Evolutionary conservation across 495 filamentous ascomycete genomes (phyloP).

Genomic region (Xeromyces bisporus): DNA sequence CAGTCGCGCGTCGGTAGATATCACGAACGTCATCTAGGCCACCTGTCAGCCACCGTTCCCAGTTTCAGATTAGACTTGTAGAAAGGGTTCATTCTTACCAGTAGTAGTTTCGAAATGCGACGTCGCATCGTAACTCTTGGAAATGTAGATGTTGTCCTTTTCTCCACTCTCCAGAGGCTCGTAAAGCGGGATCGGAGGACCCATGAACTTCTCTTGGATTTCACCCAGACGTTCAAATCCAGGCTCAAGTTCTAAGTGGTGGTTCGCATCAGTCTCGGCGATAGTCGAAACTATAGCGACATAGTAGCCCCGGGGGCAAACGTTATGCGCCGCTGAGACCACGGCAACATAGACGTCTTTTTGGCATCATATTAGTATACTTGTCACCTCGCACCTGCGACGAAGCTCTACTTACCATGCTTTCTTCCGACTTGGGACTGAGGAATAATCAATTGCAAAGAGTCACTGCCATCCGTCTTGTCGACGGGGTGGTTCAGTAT

Average conservation of each 20-base stretch:
- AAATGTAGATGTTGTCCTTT: constrained; percentile 89
- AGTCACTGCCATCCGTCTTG: constrained; percentile 76
- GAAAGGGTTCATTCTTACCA: constrained; percentile 22
- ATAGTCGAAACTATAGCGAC: constrained; percentile 97
- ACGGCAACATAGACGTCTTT: constrained; percentile 94
- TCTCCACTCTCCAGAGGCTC: constrained; percentile 76
- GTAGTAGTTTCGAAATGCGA: constrained; percentile 94
- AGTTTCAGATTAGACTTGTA: neutral
- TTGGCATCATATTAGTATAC: no score
- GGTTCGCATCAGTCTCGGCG: constrained; percentile 78
- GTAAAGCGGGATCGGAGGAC: constrained; percentile 77
- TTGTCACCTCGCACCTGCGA: no score
- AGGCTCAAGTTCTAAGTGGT: constrained; percentile 84
- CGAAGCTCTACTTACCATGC: constrained; percentile 45
- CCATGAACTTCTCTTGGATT: constrained; percentile 97
- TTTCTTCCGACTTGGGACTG: constrained; percentile 91
- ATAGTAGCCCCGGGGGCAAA: constrained; percentile 98
- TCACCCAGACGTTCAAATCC: constrained; percentile 85
- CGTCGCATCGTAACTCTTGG: constrained; percentile 93
- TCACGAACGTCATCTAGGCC: constrained; percentile 71
- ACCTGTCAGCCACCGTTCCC: neutral
- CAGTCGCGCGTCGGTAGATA: constrained; percentile 74
- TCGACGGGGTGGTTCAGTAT: constrained; percentile 89
- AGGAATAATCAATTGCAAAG: constrained; percentile 89
- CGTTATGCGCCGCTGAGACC: constrained; percentile 91